Percentiles rank a stretch among this genome's conserved stretches.
phyloP scores from a whole-genome alignment of 768 basidiomycete species.

The Auricularia sp. region DNA sequence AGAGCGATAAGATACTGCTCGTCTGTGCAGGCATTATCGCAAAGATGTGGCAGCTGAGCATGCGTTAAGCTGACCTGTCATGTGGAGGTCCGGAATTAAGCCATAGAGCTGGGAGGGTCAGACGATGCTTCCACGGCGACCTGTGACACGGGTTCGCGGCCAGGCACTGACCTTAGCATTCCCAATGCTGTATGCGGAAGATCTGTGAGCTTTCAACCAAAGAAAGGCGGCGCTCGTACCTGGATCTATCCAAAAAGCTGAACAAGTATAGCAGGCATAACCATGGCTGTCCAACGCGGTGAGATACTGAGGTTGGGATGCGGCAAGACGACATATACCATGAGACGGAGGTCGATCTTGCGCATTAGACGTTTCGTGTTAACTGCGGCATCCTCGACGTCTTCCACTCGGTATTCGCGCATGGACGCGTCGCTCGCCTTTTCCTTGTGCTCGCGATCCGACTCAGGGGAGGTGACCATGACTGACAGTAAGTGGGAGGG shows the following conservation, averaged over 20 bases:
- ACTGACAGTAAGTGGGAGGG: neutral
- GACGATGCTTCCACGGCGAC: neutral
- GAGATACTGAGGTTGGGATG: neutral
- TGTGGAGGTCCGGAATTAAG: constrained; percentile 42
- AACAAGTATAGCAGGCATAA: neutral
- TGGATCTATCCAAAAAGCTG: neutral
- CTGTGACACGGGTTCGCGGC: constrained; percentile 1
- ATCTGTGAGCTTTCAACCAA: neutral
- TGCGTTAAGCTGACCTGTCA: neutral
- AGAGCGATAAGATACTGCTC: constrained; percentile 59
- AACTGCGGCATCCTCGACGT: neutral
- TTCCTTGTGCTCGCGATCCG: neutral
- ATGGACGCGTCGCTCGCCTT: neutral
- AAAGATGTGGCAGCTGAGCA: neutral
- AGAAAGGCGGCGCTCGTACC: neutral
- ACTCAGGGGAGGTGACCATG: neutral
- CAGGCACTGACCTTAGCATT: constrained; percentile 50
- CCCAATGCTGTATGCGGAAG: constrained; percentile 43
- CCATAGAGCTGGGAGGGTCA: constrained; percentile 41
- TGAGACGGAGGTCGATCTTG: neutral
- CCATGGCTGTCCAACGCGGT: neutral
- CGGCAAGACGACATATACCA: neutral
- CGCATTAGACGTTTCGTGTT: neutral
- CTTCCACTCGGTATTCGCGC: neutral
- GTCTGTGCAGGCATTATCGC: constrained; percentile 36